Evolutionary conservation across 1,284 basidiomycete genomes (phyloP), one percentile per base, ranked within the genome.

Genomic region (Vanrija sp.): DNA sequence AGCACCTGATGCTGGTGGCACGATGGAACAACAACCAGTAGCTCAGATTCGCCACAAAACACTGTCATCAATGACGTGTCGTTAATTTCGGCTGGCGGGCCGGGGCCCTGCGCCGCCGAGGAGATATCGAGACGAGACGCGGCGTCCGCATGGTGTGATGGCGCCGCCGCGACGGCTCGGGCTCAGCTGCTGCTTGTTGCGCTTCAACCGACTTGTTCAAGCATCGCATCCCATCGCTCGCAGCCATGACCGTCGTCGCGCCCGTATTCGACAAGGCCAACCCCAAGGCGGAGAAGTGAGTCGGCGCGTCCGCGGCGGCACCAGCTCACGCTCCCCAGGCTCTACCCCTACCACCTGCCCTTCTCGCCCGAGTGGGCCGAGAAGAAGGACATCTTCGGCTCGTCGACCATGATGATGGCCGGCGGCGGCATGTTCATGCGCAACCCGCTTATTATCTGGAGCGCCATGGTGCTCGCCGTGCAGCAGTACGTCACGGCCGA

Each of bases 391-490:
- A 60, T 61, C 21, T 72, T 67, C 52, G 61, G 63, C 1, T 64
- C 60, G 48, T 58, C 62, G 6, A 65, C 67, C 12, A 72, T 72
- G 72, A 73, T 71, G 60, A 61, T 64, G 49, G 68, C 73, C 15
- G 71, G 71, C 45, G 72, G 69, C n/a, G 73, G 73, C 29, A 75
- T 75, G 68, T 75, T 73, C 54, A 64, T 73, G 61, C 71, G 71
- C 54, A 73, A 72, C 54, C 73, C 73, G 39, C 38, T 73, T 28
- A 68, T 75, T 54, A 65, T 69, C 40, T 75, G 71, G 71, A 64
- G 58, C 16, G 60, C 72, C 15, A 56, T 71, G 26, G 53, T 67
- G 44, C 55, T 71, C 48, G 64, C 66, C 14, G 68, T 71, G 3
- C 61, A 71, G 42, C 53, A 56, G 8, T 65, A 60, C 40, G 71